Conservation (phyloP, 75 land plant genomes). For the Chamaecyparis obtusa region DNA sequence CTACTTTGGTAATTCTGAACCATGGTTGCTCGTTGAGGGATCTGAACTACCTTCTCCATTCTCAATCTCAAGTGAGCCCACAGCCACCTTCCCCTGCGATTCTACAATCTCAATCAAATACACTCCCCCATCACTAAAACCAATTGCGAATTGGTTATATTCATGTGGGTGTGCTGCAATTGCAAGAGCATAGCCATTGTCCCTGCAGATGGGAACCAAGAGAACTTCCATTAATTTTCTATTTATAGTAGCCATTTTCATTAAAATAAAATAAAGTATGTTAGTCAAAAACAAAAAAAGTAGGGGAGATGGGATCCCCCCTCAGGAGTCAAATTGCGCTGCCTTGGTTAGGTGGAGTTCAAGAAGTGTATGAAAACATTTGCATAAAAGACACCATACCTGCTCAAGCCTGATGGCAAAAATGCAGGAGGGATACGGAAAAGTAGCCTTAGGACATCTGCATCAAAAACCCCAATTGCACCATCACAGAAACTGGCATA, state of each 20-base stretch:
- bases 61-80: constrained; percentile 17
- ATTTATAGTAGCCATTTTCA: too few relatives aligned
- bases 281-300: too few relatives aligned
- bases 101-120: constrained; percentile 37
- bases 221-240: background rate
- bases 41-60: constrained; percentile 6
- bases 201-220: constrained; percentile 22
- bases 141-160: constrained; percentile 54
- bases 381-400: background rate
- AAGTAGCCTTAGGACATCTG: too few relatives aligned
- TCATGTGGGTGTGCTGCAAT: constrained; percentile 55
- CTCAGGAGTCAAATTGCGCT: too few relatives aligned
- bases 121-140: constrained; percentile 53
- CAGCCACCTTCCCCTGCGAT: constrained; percentile 33
- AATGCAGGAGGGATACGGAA: too few relatives aligned
- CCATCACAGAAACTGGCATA: too few relatives aligned
- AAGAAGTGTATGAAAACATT: background rate
- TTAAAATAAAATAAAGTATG: too few relatives aligned
- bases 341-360: background rate
- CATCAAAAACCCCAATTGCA: too few relatives aligned
- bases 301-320: too few relatives aligned
- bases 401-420: background rate
- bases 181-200: constrained; percentile 39
- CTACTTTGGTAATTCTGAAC: background rate
- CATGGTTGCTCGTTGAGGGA: background rate